phyloP scores from a whole-genome alignment of 176 grass and related monocot genomes.

The Raddia distichophylla region DNA sequence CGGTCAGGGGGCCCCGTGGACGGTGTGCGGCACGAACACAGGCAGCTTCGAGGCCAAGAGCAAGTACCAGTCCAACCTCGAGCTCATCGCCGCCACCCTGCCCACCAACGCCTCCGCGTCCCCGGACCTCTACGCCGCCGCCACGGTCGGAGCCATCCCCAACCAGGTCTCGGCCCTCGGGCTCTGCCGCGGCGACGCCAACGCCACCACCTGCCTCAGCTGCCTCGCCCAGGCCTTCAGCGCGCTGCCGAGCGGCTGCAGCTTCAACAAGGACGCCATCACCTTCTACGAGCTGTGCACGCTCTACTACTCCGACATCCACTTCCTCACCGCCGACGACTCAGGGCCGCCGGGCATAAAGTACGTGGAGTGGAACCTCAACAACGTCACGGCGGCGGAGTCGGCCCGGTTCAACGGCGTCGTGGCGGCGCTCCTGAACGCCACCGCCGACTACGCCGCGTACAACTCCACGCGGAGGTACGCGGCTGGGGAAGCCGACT shows the following conservation, averaged over 20 bases:
- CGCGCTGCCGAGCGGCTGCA: not conserved
- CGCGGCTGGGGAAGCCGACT: conserved; percentile 44
- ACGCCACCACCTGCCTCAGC: not conserved
- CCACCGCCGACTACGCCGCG: conserved; percentile 42
- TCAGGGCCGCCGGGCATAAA: no score
- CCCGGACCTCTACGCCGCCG: conserved; percentile 20
- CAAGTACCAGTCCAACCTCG: conserved; percentile 43
- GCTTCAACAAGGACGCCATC: not conserved
- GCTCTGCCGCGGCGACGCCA: conserved; percentile 48
- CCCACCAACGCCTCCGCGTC: conserved; percentile 24
- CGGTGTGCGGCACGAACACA: not conserved
- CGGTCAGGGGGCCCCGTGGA: not conserved
- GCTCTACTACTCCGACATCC: conserved; percentile 31
- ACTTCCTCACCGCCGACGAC: not conserved
- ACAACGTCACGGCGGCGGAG: not conserved
- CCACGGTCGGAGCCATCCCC: conserved; percentile 7
- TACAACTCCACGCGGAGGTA: conserved; percentile 41
- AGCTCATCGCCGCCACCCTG: conserved; percentile 24
- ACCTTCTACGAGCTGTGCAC: conserved; percentile 40
- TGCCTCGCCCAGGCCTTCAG: conserved; percentile 40
- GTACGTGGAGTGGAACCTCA: not conserved
- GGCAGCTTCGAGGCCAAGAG: conserved; percentile 36
- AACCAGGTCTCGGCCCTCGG: conserved; percentile 18
- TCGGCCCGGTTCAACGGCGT: not conserved
- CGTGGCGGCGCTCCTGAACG: conserved; percentile 33